Conservation (phyloP, 1,139 yeast species). For the Entelexis sorbosivorans region DNA sequence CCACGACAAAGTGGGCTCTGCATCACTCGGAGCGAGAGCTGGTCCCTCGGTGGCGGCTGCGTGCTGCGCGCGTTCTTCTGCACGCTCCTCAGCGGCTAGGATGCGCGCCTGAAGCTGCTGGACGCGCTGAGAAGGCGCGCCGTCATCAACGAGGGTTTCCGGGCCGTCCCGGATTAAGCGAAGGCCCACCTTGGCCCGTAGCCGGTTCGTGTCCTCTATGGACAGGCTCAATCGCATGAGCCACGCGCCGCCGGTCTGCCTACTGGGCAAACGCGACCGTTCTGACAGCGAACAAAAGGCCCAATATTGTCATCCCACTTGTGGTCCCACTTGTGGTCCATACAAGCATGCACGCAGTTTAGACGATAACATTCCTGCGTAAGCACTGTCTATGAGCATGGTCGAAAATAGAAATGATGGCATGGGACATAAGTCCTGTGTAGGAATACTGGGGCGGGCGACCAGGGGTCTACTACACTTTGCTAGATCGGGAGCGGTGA, state of each 20-base stretch:
- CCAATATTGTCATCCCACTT: background rate
- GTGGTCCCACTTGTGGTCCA: background rate
- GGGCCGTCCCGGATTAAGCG: conserved; percentile 28
- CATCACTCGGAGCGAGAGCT: background rate
- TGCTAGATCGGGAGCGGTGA: too few species aligned
- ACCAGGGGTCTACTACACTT: too few species aligned
- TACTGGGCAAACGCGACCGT: conserved; percentile 7
- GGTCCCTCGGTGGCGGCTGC: background rate
- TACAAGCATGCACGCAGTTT: too few species aligned
- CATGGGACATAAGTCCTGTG: too few species aligned
- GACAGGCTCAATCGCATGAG: conserved; percentile 24
- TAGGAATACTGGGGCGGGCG: too few species aligned
- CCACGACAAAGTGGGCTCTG: background rate
- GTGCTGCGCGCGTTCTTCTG: conserved; percentile 3
- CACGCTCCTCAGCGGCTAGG: conserved; percentile 2
- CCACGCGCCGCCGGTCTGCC: conserved; percentile 19
- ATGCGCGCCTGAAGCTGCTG: conserved; percentile 1
- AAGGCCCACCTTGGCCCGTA: conserved; percentile 31
- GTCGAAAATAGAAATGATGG: too few species aligned
- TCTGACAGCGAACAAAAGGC: background rate
- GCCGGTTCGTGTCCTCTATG: conserved; percentile 32
- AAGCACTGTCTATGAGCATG: too few species aligned
- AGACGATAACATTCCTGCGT: too few species aligned
- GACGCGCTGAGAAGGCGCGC: background rate
- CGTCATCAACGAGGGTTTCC: conserved; percentile 9